phyloP scores from a whole-genome alignment of 495 filamentous ascomycete species.

The Collariella sp. region DNA sequence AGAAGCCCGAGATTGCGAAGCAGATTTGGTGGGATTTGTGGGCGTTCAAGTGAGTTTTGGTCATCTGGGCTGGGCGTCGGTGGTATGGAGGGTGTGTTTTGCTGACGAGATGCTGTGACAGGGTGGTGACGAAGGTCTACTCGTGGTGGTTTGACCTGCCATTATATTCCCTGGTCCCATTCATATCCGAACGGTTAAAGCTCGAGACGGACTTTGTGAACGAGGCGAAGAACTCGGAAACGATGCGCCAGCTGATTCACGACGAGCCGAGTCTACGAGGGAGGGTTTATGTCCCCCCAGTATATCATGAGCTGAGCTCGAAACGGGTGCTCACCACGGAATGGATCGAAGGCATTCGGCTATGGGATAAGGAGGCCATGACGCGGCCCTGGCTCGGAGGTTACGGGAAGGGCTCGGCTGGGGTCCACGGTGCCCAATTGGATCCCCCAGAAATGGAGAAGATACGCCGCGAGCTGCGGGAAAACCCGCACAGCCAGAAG shows the following conservation, averaged over 20 bases:
- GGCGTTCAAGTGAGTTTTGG: constrained; percentile 72
- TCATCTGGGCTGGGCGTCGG: too few relatives aligned
- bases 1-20: constrained; percentile 85
- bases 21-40: constrained; percentile 91
- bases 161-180: constrained; percentile 79
- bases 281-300: constrained; percentile 78
- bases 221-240: constrained; percentile 80
- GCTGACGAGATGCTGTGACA: constrained; percentile 21
- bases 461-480: constrained; percentile 34
- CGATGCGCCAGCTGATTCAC: constrained; percentile 68
- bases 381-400: constrained; percentile 68
- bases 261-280: constrained; percentile 67
- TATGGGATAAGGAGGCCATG: constrained; percentile 82
- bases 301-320: constrained; percentile 74
- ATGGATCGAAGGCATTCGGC: constrained; percentile 88
- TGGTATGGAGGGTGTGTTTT: background rate
- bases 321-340: constrained; percentile 87
- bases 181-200: constrained; percentile 74
- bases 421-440: constrained; percentile 60
- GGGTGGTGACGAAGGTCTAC: constrained; percentile 67
- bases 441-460: constrained; percentile 40
- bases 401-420: constrained; percentile 63
- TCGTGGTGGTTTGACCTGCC: constrained; percentile 79
- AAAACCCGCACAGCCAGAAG: constrained; percentile 39
- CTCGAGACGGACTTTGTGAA: constrained; percentile 92